A percentile compares a stretch with the other conserved stretches of the same genome.
Evolutionary conservation across 805 yeast genomes (phyloP).

Genomic region (Sugiyamaella boreocaroliniensis): DNA sequence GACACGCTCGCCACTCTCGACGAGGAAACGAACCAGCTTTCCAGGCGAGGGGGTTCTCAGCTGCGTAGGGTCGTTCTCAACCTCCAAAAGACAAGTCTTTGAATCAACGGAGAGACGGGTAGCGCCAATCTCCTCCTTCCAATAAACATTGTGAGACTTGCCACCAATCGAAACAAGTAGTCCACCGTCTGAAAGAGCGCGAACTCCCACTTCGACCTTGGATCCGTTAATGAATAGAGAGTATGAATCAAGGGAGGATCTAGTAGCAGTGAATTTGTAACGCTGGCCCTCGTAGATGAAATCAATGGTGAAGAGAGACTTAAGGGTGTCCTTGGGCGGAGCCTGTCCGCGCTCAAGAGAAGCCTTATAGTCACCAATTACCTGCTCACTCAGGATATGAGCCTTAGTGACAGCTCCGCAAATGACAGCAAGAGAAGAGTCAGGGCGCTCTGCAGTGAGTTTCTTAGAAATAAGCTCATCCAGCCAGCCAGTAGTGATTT

Average conservation of each 20-base stretch:
- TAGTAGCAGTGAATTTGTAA: constrained; percentile 93
- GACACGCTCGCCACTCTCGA: constrained; percentile 93
- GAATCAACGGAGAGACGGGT: constrained; percentile 93
- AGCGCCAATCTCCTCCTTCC: constrained; percentile 96
- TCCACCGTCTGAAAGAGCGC: constrained; percentile 92
- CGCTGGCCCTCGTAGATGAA: constrained; percentile 91
- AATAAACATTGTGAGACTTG: constrained; percentile 88
- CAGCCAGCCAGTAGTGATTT: constrained; percentile 98
- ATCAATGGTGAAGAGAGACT: constrained; percentile 86
- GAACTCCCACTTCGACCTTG: constrained; percentile 77
- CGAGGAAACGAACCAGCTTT: constrained; percentile 85
- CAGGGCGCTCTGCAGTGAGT: constrained; percentile 96
- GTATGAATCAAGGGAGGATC: constrained; percentile 77
- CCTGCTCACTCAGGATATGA: constrained; percentile 65
- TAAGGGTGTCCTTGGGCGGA: constrained; percentile 71
- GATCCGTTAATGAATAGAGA: constrained; percentile 92
- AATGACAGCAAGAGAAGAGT: constrained; percentile 78
- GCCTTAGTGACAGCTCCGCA: constrained; percentile 99
- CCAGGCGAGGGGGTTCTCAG: constrained; percentile 99
- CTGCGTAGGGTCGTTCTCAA: constrained; percentile 97
- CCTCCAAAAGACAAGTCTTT: constrained; percentile 88
- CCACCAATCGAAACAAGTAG: constrained; percentile 82
- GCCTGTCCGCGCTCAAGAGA: constrained; percentile 96
- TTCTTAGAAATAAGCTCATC: constrained; percentile 91
- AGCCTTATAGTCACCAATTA: constrained; percentile 58